phyloP scores from a whole-genome alignment of 805 yeast species.

The Saturnispora kantuleensis region DNA sequence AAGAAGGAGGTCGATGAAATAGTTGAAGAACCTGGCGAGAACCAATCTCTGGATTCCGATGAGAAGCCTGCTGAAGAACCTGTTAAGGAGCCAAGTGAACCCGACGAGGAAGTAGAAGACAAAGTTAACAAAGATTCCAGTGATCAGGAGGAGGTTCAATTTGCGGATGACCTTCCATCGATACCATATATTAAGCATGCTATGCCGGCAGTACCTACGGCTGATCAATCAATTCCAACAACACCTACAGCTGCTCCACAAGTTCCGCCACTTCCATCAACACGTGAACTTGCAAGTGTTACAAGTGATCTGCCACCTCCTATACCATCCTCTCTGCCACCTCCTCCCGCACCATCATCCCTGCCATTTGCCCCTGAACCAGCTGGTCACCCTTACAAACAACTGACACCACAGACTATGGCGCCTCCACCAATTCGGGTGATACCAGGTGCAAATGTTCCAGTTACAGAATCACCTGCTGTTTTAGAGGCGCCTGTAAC shows the following conservation, averaged over 20 bases:
- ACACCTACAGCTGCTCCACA: conserved; percentile 4
- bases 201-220: not conserved
- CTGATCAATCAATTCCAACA: not conserved
- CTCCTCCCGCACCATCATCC: too few relatives aligned
- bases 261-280: not conserved
- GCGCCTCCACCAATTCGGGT: too few relatives aligned
- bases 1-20: not conserved
- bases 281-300: too few relatives aligned
- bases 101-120: not conserved
- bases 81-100: conserved; percentile 9
- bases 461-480: too few relatives aligned
- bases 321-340: too few relatives aligned
- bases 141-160: not conserved
- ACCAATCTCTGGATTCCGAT: not conserved
- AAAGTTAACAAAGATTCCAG: not conserved
- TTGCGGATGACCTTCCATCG: not conserved
- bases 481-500: too few relatives aligned
- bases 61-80: conserved; percentile 10
- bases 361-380: too few relatives aligned
- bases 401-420: too few relatives aligned
- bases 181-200: not conserved
- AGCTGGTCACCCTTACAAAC: too few relatives aligned
- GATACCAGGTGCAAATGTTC: too few relatives aligned
- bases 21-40: not conserved
- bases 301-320: too few relatives aligned